Evolutionary conservation across 2,329 filamentous ascomycete genomes (phyloP), one percentile per base, ranked within the genome.

Genomic region (Fusarium hostae): DNA sequence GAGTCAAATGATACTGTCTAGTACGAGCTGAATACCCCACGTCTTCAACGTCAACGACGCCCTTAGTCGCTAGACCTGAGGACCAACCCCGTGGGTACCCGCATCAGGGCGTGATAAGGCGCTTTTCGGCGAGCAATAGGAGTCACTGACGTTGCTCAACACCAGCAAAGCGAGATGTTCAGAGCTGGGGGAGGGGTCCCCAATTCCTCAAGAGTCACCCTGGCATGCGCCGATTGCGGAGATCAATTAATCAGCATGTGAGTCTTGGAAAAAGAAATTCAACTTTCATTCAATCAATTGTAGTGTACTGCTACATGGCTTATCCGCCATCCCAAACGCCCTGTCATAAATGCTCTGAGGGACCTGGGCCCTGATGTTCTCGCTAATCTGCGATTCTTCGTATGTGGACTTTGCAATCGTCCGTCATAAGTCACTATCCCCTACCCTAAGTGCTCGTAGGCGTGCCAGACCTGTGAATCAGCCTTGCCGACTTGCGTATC

Each of bases 1-100:
- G 71, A 74, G 61, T 75, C 71, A 74, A 71, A 39, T 45, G 28
- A 47, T 63, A 64, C 28, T 28, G 40, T 50, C 28, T 54, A 59
- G 40, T 45, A 51, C 35, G 26, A 59, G 34, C 15, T 41, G 11
- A 20, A 54, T 63, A 74, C 74, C 74, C 74, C 74, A 75, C 74
- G 62, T 59, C 35, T 26, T 58, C 26, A 68, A 58, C 34, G 75
- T 76, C 71, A 75, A 73, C 63, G 47, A 59, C 75, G 73, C 75
- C 75, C 71, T 76, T 72, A 51, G 48, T 52, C 32, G 48, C 10
- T 39, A 24, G 32, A 40, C n/a, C 45, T 35, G 37, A 32, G 28
- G 34, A 43, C 45, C 18, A 41, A 48, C 40, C 41, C 70, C 70
- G 66, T 63, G 28, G 58, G 45, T 72, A 72, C 54, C 70, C 70